A percentile compares a stretch with the other conserved stretches of the same genome.
Evolutionary conservation across 495 filamentous ascomycete genomes (phyloP).

Genomic region (Penicillium malachiteum): DNA sequence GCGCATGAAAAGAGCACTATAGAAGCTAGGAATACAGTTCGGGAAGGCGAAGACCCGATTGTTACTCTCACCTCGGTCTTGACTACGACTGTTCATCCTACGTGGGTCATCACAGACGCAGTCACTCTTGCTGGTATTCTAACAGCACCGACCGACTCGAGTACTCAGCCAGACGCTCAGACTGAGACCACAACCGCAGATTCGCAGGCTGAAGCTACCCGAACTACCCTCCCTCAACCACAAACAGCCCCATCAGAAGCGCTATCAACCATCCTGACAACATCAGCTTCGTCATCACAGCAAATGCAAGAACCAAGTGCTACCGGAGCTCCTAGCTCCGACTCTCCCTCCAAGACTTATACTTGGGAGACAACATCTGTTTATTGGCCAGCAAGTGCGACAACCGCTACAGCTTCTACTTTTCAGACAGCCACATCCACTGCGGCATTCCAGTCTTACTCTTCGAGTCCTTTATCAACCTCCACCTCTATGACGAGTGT

Average conservation of each 20-base stretch:
- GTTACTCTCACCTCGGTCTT: conserved; percentile 12
- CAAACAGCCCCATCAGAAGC: not conserved
- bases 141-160: not conserved
- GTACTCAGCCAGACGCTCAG: not conserved
- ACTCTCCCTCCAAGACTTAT: not conserved
- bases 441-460: not conserved
- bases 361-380: not conserved
- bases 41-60: not conserved
- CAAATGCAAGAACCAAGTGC: too few relatives aligned
- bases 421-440: not conserved
- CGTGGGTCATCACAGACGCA: conserved; percentile 4
- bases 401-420: not conserved
- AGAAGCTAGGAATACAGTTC: not conserved
- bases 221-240: not conserved
- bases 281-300: not conserved
- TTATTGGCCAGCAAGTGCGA: not conserved
- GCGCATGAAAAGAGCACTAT: not conserved
- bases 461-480: not conserved
- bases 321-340: not conserved
- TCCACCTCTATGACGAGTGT: not conserved
- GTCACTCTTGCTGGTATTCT: not conserved
- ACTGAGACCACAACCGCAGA: not conserved
- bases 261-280: not conserved
- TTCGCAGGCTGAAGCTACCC: not conserved
- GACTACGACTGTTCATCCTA: conserved; percentile 12